Conservation (phyloP, 1,284 basidiomycete species). For the Sporisorium iseilematis-ciliati region DNA sequence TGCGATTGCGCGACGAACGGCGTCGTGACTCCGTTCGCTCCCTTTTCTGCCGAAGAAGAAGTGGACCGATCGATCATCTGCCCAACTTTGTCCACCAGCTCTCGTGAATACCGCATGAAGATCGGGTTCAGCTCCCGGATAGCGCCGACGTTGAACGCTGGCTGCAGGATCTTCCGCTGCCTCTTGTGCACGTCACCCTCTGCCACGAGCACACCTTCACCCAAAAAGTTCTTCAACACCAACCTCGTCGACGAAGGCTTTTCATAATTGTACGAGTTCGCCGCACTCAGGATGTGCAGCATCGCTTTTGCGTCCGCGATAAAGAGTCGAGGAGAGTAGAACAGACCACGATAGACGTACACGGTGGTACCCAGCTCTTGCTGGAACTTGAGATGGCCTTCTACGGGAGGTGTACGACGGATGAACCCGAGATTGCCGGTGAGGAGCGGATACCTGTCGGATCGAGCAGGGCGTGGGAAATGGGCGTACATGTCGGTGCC, state of each 20-base stretch:
- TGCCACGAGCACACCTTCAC: constrained; percentile 60
- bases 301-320: constrained; percentile 62
- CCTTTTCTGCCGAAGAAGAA: background rate
- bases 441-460: constrained; percentile 27
- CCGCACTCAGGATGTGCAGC: constrained; percentile 57
- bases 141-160: constrained; percentile 59
- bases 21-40: constrained; percentile 22
- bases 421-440: constrained; percentile 43
- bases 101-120: constrained; percentile 49
- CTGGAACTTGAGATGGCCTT: constrained; percentile 42
- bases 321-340: constrained; percentile 60
- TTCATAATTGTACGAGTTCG: constrained; percentile 63
- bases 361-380: constrained; percentile 39
- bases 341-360: constrained; percentile 63
- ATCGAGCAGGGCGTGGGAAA: constrained; percentile 25
- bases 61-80: constrained; percentile 45
- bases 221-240: constrained; percentile 58
- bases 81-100: constrained; percentile 39
- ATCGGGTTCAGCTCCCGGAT: constrained; percentile 59
- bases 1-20: constrained; percentile 28
- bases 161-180: constrained; percentile 63
- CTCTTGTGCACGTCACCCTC: constrained; percentile 64
- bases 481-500: constrained; percentile 43
- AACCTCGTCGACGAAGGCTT: constrained; percentile 49
- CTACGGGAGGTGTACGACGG: constrained; percentile 32